phyloP scores from a whole-genome alignment of 495 filamentous ascomycete species.

The Xylaria flabelliformis region DNA sequence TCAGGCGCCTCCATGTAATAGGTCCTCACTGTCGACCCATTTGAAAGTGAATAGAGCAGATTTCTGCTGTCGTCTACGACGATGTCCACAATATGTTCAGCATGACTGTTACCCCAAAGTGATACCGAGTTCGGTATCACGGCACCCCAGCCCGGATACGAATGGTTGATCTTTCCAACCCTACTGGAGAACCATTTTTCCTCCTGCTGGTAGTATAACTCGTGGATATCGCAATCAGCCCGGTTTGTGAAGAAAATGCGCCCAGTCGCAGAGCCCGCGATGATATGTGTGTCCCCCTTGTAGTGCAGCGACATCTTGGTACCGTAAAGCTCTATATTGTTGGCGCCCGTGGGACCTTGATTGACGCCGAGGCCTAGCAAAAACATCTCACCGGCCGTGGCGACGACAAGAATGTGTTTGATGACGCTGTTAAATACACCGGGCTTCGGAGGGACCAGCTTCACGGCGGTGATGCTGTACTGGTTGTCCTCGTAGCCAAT shows the following conservation, averaged over 20 bases:
- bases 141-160: conserved; percentile 73
- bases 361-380: conserved; percentile 78
- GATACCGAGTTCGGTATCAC: conserved; percentile 64
- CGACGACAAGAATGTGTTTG: conserved; percentile 84
- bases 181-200: conserved; percentile 92
- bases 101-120: conserved; percentile 40
- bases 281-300: conserved; percentile 73
- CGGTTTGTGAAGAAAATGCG: conserved; percentile 91
- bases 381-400: conserved; percentile 82
- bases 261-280: conserved; percentile 79
- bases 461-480: conserved; percentile 84
- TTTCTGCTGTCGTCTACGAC: conserved; percentile 86
- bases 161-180: conserved; percentile 84
- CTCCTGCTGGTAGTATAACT: conserved; percentile 94
- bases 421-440: conserved; percentile 86
- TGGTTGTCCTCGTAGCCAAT: conserved; percentile 90
- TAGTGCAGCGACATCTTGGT: conserved; percentile 80
- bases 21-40: conserved; percentile 79
- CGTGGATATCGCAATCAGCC: conserved; percentile 83
- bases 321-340: conserved; percentile 76
- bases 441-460: conserved; percentile 75
- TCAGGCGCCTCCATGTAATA: conserved; percentile 73
- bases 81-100: conserved; percentile 74
- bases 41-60: conserved; percentile 90
- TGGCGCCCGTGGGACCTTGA: conserved; percentile 64